Conservation (phyloP, 2,329 filamentous ascomycete genomes). For the Alternaria incomplexa region DNA sequence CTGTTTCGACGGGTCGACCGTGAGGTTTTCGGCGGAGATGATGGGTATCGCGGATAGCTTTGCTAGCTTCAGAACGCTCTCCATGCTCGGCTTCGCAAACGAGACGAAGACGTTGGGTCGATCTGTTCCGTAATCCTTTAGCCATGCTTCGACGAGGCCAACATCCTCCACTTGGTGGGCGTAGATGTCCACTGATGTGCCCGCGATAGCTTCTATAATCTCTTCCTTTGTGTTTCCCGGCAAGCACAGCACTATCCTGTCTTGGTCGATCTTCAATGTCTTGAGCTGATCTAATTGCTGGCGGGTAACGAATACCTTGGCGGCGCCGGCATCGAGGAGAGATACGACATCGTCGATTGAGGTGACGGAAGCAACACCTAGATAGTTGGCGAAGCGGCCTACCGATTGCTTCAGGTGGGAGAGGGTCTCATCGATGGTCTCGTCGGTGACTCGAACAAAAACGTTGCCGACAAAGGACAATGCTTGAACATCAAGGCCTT, state of each 20-base stretch:
- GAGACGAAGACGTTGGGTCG: slow-evolving; percentile 60
- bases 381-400: slow-evolving; percentile 66
- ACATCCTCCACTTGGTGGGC: slow-evolving; percentile 52
- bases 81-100: slow-evolving; percentile 50
- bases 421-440: slow-evolving; percentile 56
- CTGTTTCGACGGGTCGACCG: slow-evolving; percentile 67
- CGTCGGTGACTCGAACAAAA: slow-evolving; percentile 59
- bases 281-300: slow-evolving; percentile 67
- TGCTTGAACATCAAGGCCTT: slow-evolving; percentile 58
- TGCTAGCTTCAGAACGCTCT: slow-evolving; percentile 51
- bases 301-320: slow-evolving; percentile 80
- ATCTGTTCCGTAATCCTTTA: slow-evolving; percentile 58
- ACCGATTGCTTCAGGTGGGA: slow-evolving; percentile 64
- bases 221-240: slow-evolving; percentile 52
- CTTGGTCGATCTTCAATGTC: slow-evolving; percentile 59
- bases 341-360: slow-evolving; percentile 76
- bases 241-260: slow-evolving; percentile 64
- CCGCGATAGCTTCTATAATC: slow-evolving; percentile 48
- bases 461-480: slow-evolving; percentile 66
- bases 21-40: slow-evolving; percentile 73
- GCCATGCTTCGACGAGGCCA: slow-evolving; percentile 52
- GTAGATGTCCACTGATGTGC: slow-evolving; percentile 55
- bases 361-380: slow-evolving; percentile 75
- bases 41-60: slow-evolving; percentile 68
- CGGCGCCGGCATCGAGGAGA: slow-evolving; percentile 83